phyloP scores from a whole-genome alignment of 1,284 basidiomycete species.

The Puccinia hordei region DNA sequence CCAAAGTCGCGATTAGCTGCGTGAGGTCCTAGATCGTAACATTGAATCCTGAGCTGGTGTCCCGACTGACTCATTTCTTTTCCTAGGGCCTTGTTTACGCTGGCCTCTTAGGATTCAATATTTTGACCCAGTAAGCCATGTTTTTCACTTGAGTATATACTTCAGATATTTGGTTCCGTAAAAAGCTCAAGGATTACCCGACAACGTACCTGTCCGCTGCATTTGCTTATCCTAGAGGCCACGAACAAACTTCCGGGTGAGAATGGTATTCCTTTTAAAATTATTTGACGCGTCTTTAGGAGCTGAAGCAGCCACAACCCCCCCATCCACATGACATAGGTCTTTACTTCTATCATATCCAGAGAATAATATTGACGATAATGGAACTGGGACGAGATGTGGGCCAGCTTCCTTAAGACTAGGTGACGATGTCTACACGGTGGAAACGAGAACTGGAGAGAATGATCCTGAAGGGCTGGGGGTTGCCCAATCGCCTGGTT shows the following conservation, averaged over 20 bases:
- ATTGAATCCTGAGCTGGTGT: background rate
- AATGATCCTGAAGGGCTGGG: slow-evolving; percentile 8
- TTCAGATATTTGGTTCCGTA: background rate
- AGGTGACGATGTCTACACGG: slow-evolving; percentile 35
- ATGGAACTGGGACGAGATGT: slow-evolving; percentile 21
- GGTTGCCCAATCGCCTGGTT: slow-evolving; percentile 11
- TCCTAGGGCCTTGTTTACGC: slow-evolving; percentile 22
- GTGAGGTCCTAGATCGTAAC: background rate
- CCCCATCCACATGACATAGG: background rate
- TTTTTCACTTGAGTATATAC: background rate
- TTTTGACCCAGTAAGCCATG: slow-evolving; percentile 31
- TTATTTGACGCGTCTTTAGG: background rate
- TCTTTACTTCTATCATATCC: slow-evolving; percentile 38
- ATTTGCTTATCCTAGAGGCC: background rate
- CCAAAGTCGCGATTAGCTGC: slow-evolving; percentile 24
- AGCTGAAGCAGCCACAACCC: background rate
- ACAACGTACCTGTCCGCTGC: background rate
- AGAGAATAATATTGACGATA: background rate
- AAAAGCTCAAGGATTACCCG: background rate
- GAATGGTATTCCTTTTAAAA: background rate
- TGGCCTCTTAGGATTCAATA: slow-evolving; percentile 27
- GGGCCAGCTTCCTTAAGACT: slow-evolving; percentile 26
- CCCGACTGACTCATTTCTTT: background rate
- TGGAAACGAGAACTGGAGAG: slow-evolving; percentile 2
- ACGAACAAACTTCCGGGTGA: slow-evolving; percentile 20